Evolutionary conservation across 2,329 filamentous ascomycete genomes (phyloP), one percentile per base, ranked within the genome.

Genomic region (Tympanopsis confertula): DNA sequence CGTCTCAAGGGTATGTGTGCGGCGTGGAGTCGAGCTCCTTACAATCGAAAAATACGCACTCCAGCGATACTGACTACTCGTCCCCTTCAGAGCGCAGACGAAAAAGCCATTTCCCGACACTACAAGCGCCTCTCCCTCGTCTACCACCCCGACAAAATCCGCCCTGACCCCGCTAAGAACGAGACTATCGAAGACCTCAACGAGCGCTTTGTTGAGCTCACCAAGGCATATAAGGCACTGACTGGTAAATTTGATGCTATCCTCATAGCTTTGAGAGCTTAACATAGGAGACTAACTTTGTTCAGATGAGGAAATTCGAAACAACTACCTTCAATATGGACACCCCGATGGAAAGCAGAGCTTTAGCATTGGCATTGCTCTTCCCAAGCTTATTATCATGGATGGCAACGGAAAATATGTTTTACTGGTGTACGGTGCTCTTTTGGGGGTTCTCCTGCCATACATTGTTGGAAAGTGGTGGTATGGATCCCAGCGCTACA

Each of bases 261-360:
- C n/a, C n/a, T n/a, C n/a, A n/a, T n/a, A n/a, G n/a, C n/a, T n/a
- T n/a, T n/a, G n/a, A n/a, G n/a, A n/a, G n/a, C n/a, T n/a, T n/a
- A n/a, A n/a, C n/a, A n/a, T n/a, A n/a, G n/a, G n/a, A n/a, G n/a
- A n/a, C n/a, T n/a, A n/a, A n/a, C n/a, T n/a, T n/a, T n/a, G n/a
- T n/a, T n/a, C n/a, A 10, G 91, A 98, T 54, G 93, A 98, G 62
- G 91, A 96, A 30, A 74, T 96, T 43, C 84, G 91, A 53, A 94
- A 94, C 63, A 98, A 98, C 66, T 98, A 85, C 61, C 79, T 94
- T 38, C 84, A 94, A 58, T 98, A 83, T 52, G 91, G 91, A 39
- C 87, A 98, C 58, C 91, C 91, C 5, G 91, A 98, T 56, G 91
- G 91, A 55, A 96, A 95, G 71, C 91, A 98, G 64, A 89, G 87